Evolutionary conservation across 2,329 filamentous ascomycete genomes (phyloP).

Genomic region (Hypoxylon sp.): DNA sequence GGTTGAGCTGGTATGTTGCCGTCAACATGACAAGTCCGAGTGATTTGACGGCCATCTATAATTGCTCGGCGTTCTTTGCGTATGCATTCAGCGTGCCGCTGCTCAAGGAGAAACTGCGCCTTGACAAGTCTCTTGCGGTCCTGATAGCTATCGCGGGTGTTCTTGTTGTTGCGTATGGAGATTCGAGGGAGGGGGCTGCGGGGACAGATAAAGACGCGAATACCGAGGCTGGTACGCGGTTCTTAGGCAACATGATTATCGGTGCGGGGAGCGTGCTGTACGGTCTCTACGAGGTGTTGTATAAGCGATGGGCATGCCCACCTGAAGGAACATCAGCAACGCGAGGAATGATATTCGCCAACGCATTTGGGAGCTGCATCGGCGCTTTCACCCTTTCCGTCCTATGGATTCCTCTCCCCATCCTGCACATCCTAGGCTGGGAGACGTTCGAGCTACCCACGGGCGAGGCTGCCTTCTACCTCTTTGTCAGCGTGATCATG

Average conservation of each 20-base stretch:
- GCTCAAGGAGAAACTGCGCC: constrained; percentile 84
- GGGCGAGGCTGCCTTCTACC: constrained; percentile 83
- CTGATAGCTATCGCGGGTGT: constrained; percentile 90
- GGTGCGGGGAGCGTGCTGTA: constrained; percentile 92
- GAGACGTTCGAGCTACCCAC: constrained; percentile 87
- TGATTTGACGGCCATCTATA: constrained; percentile 98
- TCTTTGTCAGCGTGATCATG: constrained; percentile 83
- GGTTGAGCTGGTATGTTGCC: constrained; percentile 94
- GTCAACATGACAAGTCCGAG: constrained; percentile 93
- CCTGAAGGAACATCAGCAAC: constrained; percentile 87
- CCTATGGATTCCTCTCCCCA: constrained; percentile 91
- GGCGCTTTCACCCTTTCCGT: constrained; percentile 88
- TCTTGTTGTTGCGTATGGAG: constrained; percentile 94
- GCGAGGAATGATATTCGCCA: constrained; percentile 97
- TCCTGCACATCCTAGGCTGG: constrained; percentile 83
- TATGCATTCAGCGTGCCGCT: constrained; percentile 96
- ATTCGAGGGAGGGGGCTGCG: constrained; percentile 67
- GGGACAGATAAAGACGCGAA: constrained; percentile 59
- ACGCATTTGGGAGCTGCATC: constrained; percentile 89
- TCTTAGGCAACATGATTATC: constrained; percentile 92
- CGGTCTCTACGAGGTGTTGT: constrained; percentile 96
- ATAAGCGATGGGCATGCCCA: constrained; percentile 93
- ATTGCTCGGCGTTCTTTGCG: constrained; percentile 98
- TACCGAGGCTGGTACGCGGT: constrained; percentile 71
- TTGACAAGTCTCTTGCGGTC: constrained; percentile 90